Evolutionary conservation across 2,329 filamentous ascomycete genomes (phyloP), one percentile per base, ranked within the genome.

Genomic region (Hypoxylon rubiginosum): DNA sequence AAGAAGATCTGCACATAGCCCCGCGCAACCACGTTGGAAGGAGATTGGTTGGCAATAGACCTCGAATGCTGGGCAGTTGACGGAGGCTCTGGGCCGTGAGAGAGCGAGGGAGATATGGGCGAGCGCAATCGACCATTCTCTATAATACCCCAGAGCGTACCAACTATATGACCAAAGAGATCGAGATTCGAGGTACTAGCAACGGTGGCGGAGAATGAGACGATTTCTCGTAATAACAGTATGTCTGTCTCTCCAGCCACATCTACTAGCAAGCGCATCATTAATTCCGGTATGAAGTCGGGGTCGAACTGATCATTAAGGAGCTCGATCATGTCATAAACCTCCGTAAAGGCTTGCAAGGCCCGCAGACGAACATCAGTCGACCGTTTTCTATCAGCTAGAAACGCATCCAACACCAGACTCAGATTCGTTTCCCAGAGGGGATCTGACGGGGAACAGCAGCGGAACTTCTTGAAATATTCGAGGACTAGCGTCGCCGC

Each of bases 1-100:
- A 94, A 86, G 77, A 97, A 97, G 55, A 97, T 89, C 67, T 86
- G 88, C 45, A 93, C 89, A 62, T 93, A 88, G 2, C 90, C 91
- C 61, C 85, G 87, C 0, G 90, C 86, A 49, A 92, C 90, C 45
- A 94, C 88, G 70, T 93, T 92, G 3, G 89, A 89, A 1, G 87
- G 85, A 24, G 89, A 91, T 70, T 85, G 80, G 50, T 71, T 73
- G n/a, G 62, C 62, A 36, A 67, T 63, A 13, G 71, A 64, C n/a
- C 70, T 72, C 4, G 66, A 71, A 8, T 78, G 76, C 7, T 78
- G 75, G 0, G 70, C 13, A 3, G 74, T 43, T n/a, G 66, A 55
- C 19, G 72, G 45, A 4, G 71, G 43, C 66, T 72, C 52, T 61
- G 76, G 48, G 67, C 63, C 61, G 11, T 67, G 72, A 9, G 71